Conservation (phyloP, 768 basidiomycete species). For the Tricholoma bakamatsutake region DNA sequence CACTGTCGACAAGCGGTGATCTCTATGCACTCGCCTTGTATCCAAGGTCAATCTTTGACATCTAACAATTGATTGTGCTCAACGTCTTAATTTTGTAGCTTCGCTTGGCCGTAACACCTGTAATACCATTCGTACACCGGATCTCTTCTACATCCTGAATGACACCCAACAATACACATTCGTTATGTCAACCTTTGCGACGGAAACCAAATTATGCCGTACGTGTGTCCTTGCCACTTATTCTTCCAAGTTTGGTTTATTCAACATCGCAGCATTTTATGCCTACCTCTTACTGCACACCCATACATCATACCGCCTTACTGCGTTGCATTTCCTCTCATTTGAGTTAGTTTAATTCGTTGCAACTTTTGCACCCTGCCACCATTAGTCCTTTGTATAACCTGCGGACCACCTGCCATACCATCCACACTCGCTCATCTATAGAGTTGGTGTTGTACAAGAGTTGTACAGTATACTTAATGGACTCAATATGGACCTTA, state of each 20-base stretch:
- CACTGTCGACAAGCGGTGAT: conserved; percentile 43
- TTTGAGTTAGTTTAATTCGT: conserved; percentile 6
- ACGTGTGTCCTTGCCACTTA: neutral
- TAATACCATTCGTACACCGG: neutral
- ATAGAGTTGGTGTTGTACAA: conserved; percentile 2
- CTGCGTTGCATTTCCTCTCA: conserved; percentile 3
- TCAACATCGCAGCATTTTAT: conserved; percentile 8
- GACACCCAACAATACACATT: neutral
- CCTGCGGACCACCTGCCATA: conserved; percentile 4
- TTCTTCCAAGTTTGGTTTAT: neutral
- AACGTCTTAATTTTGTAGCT: neutral
- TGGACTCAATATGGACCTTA: no score
- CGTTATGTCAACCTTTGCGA: conserved; percentile 3
- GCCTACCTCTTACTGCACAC: conserved; percentile 3
- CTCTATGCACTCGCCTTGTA: neutral
- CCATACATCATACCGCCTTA: conserved; percentile 3
- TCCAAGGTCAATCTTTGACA: neutral
- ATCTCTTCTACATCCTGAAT: neutral
- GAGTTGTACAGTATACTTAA: neutral
- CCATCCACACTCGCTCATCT: neutral
- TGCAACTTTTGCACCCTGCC: conserved; percentile 2
- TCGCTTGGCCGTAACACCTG: neutral
- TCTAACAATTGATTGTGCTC: neutral
- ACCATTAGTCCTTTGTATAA: conserved; percentile 5
- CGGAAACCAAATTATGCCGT: conserved; percentile 17